These are phyloP conservation scores for Leishmania gerbilli DNA, from an alignment of 208 protist species.

Conservation along the genomic window DNA sequence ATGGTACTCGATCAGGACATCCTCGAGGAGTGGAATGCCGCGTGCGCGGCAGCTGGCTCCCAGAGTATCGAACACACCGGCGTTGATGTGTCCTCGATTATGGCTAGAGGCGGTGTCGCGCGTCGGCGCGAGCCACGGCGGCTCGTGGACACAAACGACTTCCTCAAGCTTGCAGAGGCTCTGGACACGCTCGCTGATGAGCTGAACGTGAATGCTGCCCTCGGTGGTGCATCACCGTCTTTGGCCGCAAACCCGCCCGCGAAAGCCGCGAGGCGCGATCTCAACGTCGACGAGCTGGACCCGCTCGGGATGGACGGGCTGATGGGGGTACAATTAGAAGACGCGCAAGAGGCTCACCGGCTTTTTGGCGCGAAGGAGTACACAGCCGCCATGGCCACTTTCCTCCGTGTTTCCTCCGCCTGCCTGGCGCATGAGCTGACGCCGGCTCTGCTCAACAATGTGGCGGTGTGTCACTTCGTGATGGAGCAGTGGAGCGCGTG, in stretches of 20 bases:
- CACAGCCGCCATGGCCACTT: slow-evolving; percentile 6
- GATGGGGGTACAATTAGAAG: neutral
- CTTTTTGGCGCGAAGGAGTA: slow-evolving; percentile 27
- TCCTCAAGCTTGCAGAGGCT: slow-evolving; percentile 52
- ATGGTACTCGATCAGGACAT: neutral
- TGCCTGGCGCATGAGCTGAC: slow-evolving; percentile 26
- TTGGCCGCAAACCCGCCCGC: neutral
- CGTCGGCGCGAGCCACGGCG: slow-evolving; percentile 10
- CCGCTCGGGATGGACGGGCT: slow-evolving; percentile 14
- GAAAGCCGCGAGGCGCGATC: neutral
- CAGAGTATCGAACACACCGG: neutral
- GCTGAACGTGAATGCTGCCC: slow-evolving; percentile 7
- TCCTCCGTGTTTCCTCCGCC: slow-evolving; percentile 21
- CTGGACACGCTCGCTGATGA: slow-evolving; percentile 43
- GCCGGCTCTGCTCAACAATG: slow-evolving; percentile 48
- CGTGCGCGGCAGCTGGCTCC: neutral
- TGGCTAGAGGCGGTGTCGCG: neutral
- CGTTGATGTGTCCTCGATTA: neutral
- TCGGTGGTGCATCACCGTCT: neutral
- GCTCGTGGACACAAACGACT: slow-evolving; percentile 44
- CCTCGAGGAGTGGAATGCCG: slow-evolving; percentile 7
- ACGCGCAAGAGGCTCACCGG: slow-evolving; percentile 8
- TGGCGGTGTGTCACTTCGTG: slow-evolving; percentile 56
- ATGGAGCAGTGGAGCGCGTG: slow-evolving; percentile 52
- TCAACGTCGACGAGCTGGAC: slow-evolving; percentile 33